A percentile compares a stretch with the other conserved stretches of the same genome.
These are phyloP conservation scores for Citrus unshiu DNA, from an alignment of 345 rosid genomes.

Conservation along the genomic window DNA sequence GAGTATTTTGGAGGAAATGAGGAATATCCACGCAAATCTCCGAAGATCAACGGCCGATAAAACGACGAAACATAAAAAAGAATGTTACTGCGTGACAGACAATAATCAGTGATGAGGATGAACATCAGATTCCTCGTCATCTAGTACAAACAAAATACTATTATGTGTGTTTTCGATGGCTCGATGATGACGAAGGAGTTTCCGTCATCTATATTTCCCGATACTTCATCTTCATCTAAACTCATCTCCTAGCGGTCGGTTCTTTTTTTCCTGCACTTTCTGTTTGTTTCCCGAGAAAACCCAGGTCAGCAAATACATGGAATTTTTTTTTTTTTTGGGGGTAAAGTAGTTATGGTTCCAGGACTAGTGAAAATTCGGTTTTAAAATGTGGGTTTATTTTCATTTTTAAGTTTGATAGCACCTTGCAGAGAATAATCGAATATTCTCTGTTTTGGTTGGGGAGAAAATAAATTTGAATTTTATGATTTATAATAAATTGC, in stretches of 20 bases:
- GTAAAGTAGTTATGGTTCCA: background rate
- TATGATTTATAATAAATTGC: background rate
- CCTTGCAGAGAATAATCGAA: background rate
- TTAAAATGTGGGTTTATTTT: background rate
- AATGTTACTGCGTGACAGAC: background rate
- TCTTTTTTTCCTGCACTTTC: background rate
- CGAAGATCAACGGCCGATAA: background rate
- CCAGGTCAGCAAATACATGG: background rate
- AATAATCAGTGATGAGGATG: too few relatives aligned
- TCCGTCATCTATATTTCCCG: background rate
- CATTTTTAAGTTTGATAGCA: background rate
- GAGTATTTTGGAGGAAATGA: too few relatives aligned
- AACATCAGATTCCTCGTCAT: background rate
- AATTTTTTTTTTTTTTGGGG: background rate
- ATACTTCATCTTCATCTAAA: background rate
- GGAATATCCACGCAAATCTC: too few relatives aligned
- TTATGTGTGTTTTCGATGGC: too few relatives aligned
- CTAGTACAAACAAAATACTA: background rate
- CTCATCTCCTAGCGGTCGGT: background rate
- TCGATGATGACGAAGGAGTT: background rate
- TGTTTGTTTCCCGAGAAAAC: background rate
- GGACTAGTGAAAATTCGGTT: background rate
- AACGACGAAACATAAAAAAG: background rate
- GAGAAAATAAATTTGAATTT: background rate
- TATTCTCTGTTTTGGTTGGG: background rate